phyloP scores from a whole-genome alignment of 345 rosid genomes.

The Euphorbia lathyris region DNA sequence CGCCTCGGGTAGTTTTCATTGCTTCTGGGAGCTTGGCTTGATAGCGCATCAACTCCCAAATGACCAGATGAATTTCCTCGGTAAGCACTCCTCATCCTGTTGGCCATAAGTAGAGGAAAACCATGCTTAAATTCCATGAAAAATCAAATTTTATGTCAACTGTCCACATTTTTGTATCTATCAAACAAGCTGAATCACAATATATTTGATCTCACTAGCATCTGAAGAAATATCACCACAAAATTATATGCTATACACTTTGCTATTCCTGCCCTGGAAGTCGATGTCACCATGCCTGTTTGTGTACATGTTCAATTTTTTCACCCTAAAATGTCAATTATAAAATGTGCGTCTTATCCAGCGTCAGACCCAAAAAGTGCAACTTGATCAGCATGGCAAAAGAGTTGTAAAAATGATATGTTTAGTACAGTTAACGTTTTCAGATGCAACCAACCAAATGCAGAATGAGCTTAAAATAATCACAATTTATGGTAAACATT shows the following conservation, averaged over 20 bases:
- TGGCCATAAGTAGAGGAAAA: slow-evolving; percentile 22
- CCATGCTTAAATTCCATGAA: slow-evolving; percentile 20
- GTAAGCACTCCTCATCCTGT: slow-evolving; percentile 37
- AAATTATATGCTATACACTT: not conserved
- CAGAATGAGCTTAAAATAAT: not conserved
- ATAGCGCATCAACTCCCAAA: slow-evolving; percentile 42
- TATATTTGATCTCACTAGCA: not conserved
- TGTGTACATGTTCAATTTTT: not conserved
- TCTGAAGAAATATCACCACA: not conserved
- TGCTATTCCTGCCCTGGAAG: not conserved
- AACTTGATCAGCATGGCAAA: not conserved
- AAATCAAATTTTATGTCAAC: not conserved
- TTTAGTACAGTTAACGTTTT: not conserved
- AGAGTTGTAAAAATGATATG: not conserved
- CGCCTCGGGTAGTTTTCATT: slow-evolving; percentile 45
- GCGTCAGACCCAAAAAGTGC: not conserved
- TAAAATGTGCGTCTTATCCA: not conserved
- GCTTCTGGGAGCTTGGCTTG: slow-evolving; percentile 42
- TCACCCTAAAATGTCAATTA: not conserved
- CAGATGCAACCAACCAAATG: not conserved
- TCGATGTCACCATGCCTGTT: not conserved
- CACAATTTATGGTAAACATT: not conserved
- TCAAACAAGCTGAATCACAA: not conserved
- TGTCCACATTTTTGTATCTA: not conserved
- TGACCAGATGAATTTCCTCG: slow-evolving; percentile 39